These are phyloP conservation scores for Saccharomyces pastorianus DNA, from an alignment of 1,139 yeast species.

Conservation along the genomic window DNA sequence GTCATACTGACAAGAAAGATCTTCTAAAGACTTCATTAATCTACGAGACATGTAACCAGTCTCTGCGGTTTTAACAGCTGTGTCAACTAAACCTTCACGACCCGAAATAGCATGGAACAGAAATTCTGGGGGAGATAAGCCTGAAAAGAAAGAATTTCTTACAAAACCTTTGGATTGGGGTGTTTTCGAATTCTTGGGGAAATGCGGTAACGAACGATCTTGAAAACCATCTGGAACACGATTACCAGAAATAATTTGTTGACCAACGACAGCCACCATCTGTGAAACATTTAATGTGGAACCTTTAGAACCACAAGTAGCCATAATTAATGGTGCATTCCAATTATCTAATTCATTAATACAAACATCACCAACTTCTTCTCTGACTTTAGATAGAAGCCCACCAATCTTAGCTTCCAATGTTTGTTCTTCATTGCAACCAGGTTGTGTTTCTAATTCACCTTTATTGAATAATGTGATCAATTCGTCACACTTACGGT, in stretches of 20 bases:
- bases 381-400: conserved; percentile 89
- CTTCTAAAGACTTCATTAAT: conserved; percentile 96
- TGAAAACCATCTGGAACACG: conserved; percentile 99
- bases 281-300: conserved; percentile 96
- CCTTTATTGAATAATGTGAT: conserved; percentile 76
- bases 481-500: conserved; percentile 83
- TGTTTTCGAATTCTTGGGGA: conserved; percentile 89
- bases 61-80: conserved; percentile 98
- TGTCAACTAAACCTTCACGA: conserved; percentile 98
- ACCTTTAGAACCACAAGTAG: conserved; percentile 98
- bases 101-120: conserved; percentile 98
- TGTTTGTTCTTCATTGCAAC: conserved; percentile 97
- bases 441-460: conserved; percentile 94
- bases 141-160: conserved; percentile 88
- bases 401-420: conserved; percentile 97
- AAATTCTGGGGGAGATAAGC: conserved; percentile 93
- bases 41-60: conserved; percentile 99
- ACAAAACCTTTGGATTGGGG: conserved; percentile 98
- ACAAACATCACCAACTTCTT: conserved; percentile 97
- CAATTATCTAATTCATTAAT: conserved; percentile 81
- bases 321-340: conserved; percentile 97
- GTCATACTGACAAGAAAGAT: conserved; percentile 87
- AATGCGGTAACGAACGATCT: conserved; percentile 95
- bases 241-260: conserved; percentile 95
- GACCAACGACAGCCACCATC: conserved; percentile 99